Conservation (phyloP, 257 asterid species). For the Penstemon davidsonii region DNA sequence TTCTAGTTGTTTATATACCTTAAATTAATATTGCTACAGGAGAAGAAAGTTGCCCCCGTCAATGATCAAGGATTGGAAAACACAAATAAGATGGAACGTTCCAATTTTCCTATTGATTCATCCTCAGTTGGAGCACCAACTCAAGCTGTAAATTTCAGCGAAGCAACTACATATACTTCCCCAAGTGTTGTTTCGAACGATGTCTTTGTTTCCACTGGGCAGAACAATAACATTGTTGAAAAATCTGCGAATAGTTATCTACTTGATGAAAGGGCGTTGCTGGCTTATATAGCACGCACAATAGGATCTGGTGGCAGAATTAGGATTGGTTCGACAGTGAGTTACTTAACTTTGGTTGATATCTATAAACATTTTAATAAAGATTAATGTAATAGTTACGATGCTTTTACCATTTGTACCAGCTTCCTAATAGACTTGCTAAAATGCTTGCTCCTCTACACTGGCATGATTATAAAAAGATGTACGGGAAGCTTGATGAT, state of each 20-base stretch:
- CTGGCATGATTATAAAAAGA: slow-evolving; percentile 92
- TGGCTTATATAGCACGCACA: slow-evolving; percentile 87
- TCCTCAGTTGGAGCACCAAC: slow-evolving; percentile 42
- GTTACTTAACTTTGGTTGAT: slow-evolving; percentile 26
- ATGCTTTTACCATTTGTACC: slow-evolving; percentile 28
- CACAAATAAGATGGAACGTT: slow-evolving; percentile 41
- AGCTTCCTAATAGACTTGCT: slow-evolving; percentile 94
- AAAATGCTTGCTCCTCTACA: slow-evolving; percentile 90
- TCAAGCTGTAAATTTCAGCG: slow-evolving; percentile 37
- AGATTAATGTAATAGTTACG: neutral
- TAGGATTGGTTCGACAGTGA: slow-evolving; percentile 81
- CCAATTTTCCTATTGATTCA: slow-evolving; percentile 35
- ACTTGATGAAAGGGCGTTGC: slow-evolving; percentile 76
- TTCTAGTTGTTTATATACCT: slow-evolving; percentile 13
- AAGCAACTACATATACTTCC: slow-evolving; percentile 32
- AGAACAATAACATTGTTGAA: slow-evolving; percentile 40
- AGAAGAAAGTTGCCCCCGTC: slow-evolving; percentile 42
- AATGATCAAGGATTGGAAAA: slow-evolving; percentile 42
- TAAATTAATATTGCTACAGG: slow-evolving; percentile 40
- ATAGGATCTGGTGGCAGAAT: slow-evolving; percentile 84
- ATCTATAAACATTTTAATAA: neutral
- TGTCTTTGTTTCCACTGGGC: slow-evolving; percentile 40
- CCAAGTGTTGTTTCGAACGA: slow-evolving; percentile 40
- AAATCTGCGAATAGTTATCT: slow-evolving; percentile 49
- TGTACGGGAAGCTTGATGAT: slow-evolving; percentile 88